Conservation (phyloP, 2,329 filamentous ascomycete species). For the Penicillium decumbens region DNA sequence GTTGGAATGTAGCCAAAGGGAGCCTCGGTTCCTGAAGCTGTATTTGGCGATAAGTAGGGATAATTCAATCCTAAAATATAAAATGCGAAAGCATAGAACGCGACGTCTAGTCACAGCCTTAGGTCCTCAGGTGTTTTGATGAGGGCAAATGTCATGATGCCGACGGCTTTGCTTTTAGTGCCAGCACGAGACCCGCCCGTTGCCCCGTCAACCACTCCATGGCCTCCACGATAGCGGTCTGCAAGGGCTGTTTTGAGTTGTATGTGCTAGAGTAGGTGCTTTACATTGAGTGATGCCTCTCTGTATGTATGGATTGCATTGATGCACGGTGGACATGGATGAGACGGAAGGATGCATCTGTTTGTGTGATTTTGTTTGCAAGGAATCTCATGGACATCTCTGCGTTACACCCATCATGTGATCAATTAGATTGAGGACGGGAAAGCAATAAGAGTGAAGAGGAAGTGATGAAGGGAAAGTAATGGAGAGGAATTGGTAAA, state of each 20-base stretch:
- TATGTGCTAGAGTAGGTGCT: no score
- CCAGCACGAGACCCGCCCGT: background rate
- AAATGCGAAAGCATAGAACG: background rate
- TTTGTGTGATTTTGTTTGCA: no score
- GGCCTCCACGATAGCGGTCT: background rate
- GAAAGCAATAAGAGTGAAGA: no score
- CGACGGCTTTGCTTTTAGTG: background rate
- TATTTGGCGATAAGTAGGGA: background rate
- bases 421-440: no score
- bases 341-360: no score
- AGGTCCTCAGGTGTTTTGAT: background rate
- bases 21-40: background rate
- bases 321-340: no score
- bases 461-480: no score
- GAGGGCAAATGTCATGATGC: background rate
- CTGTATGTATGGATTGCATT: no score
- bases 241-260: background rate
- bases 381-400: no score
- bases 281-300: no score
- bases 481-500: no score
- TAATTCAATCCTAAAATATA: background rate
- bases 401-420: no score
- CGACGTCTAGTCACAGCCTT: background rate
- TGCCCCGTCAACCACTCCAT: constrained; percentile 1
- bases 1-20: constrained; percentile 8